Evolutionary conservation across 2,329 filamentous ascomycete genomes (phyloP), one percentile per base, ranked within the genome.

Genomic region (Cadophora luteo-olivacea): DNA sequence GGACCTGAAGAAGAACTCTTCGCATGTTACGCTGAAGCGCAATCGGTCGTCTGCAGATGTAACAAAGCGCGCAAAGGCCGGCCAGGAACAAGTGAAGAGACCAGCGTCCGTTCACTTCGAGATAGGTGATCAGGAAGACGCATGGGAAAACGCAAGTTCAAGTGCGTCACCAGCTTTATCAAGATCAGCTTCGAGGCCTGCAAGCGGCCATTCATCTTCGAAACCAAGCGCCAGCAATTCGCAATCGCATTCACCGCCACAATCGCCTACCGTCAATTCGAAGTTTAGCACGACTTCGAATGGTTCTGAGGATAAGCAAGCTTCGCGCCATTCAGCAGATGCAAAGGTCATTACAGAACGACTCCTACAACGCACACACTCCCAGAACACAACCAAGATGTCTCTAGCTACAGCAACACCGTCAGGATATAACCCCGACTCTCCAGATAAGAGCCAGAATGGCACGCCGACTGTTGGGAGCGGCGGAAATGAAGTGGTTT

Each of bases 341-440:
- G 89, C 88, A 69, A 87, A 89, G 73, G 87, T 90, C 69, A 85
- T 92, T 63, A 92, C 90, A 7, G 89, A 89, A 36, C 85, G 89
- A 68, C 79, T 92, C 48, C 83, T 93, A 1, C 86, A 91, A 75
- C 85, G 90, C 72, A 87, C 84, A 11, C 85, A 88, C 0, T 89
- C 88, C 5, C 84, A 86, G 70, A 85, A 86, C 3, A 86, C 89
- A 4, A 45, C 89, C 6, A 77, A 89, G 76, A 90, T 91, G 85
- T 90, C 89, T 8, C 81, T 83, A 1, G 86, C 83, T 11, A 84
- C 83, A 0, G 86, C 85, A 4, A 79, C 80, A 19, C 81, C 76
- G 19, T 79, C 71, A n/a, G 61, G 41, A 32, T 76, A 70, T 70
- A 82, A 77, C 63, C 80, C 78, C 3, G 77, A 78, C 72, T 81